Conservation (phyloP, 345 rosid species). For the Turritis glabra region DNA sequence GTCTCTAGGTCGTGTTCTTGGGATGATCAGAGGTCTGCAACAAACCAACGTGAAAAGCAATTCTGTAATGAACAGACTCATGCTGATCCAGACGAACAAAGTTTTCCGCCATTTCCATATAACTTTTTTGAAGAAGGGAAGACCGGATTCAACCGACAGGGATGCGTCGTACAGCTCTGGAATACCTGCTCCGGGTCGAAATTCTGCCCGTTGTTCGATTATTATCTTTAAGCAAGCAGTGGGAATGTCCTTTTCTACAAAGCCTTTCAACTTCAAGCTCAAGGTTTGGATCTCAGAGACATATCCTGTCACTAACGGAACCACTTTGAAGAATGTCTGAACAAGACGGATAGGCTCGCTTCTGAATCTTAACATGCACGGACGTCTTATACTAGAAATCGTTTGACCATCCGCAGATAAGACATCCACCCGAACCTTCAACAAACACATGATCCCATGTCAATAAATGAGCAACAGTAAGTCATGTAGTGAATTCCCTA, state of each 20-base stretch:
- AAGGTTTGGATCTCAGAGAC: constrained; percentile 73
- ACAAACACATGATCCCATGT: constrained; percentile 19
- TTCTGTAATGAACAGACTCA: constrained; percentile 50
- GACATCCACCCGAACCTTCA: constrained; percentile 80
- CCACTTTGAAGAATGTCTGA: constrained; percentile 62
- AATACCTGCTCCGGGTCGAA: constrained; percentile 65
- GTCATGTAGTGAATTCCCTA: neutral
- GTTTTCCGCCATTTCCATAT: constrained; percentile 84
- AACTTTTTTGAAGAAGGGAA: constrained; percentile 59
- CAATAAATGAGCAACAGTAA: neutral
- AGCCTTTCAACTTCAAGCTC: constrained; percentile 60
- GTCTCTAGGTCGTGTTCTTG: constrained; percentile 42
- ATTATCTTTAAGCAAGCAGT: constrained; percentile 56
- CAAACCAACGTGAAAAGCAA: constrained; percentile 59
- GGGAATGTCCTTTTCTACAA: constrained; percentile 56
- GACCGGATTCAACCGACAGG: constrained; percentile 58
- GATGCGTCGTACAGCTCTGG: constrained; percentile 83
- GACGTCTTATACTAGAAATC: constrained; percentile 61
- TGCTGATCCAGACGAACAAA: constrained; percentile 66
- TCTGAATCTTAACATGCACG: constrained; percentile 73
- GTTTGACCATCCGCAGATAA: constrained; percentile 59
- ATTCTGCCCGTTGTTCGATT: constrained; percentile 80
- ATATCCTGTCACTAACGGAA: constrained; percentile 73
- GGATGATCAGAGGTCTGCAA: constrained; percentile 69
- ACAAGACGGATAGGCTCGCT: constrained; percentile 71